Percentiles rank a stretch among this genome's conserved stretches.
Conservation (phyloP, 2,329 filamentous ascomycete genomes). For the Trichoderma citrinoviride region DNA sequence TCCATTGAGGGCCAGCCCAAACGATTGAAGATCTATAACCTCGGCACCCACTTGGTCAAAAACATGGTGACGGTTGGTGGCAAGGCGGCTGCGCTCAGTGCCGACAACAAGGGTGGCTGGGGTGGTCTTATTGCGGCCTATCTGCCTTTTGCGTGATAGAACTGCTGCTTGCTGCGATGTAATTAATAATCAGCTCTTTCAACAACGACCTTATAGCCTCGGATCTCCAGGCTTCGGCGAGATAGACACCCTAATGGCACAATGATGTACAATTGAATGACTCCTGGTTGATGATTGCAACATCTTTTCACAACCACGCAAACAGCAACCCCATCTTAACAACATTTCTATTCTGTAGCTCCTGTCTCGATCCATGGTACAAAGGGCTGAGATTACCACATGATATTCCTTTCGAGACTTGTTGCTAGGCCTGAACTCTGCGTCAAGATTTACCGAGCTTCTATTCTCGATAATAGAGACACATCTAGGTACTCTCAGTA, state of each 20-base stretch:
- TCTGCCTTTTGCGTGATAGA: constrained; percentile 24
- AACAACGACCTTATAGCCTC: no score
- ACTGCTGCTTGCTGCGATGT: no score
- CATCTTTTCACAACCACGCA: constrained; percentile 1
- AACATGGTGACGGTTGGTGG: constrained; percentile 23
- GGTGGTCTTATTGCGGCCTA: constrained; percentile 33
- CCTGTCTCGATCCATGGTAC: constrained; percentile 16
- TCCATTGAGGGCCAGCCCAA: constrained; percentile 21
- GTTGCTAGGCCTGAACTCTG: no score
- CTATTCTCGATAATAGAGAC: constrained; percentile 11
- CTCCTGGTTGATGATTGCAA: no score
- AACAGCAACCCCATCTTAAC: neutral
- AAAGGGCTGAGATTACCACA: constrained; percentile 4
- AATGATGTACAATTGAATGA: no score
- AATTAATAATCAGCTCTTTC: no score
- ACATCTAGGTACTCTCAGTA: constrained; percentile 9
- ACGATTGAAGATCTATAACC: constrained; percentile 22
- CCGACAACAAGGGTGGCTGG: constrained; percentile 31
- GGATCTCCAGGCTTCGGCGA: no score
- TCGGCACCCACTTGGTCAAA: constrained; percentile 23
- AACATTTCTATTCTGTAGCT: constrained; percentile 10
- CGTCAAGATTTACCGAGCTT: constrained; percentile 5
- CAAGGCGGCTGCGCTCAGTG: constrained; percentile 17
- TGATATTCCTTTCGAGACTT: neutral
- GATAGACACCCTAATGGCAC: no score